A percentile compares a stretch with the other conserved stretches of the same genome.
Evolutionary conservation across 148 eudicot genomes (phyloP).

Genomic region (Amaranthus cruentus): DNA sequence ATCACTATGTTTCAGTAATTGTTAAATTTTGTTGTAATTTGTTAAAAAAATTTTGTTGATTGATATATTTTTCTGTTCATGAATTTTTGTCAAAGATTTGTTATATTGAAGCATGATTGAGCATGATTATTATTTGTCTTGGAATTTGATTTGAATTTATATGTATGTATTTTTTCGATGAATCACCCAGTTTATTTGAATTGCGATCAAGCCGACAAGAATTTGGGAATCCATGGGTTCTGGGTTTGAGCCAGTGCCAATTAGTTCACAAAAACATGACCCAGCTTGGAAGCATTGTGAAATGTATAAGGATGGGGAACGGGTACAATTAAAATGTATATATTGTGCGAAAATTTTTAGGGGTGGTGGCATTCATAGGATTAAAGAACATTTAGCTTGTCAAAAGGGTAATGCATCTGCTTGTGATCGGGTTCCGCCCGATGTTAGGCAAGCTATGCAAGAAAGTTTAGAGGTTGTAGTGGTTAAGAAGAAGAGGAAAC

Average conservation of each 20-base stretch:
- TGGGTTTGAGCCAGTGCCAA: conserved; percentile 57
- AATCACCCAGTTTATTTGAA: conserved; percentile 11
- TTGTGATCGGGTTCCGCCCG: conserved; percentile 20
- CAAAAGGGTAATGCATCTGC: conserved; percentile 39
- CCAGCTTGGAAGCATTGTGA: conserved; percentile 96
- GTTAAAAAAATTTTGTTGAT: not conserved
- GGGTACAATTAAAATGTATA: conserved; percentile 70
- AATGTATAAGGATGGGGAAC: conserved; percentile 72
- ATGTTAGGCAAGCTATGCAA: conserved; percentile 50
- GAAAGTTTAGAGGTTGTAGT: conserved; percentile 61
- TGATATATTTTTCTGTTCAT: not conserved
- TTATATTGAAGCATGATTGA: too few species aligned
- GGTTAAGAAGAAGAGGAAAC: conserved; percentile 68
- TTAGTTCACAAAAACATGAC: conserved; percentile 87
- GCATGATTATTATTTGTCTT: too few species aligned
- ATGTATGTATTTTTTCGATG: not conserved
- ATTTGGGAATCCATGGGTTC: conserved; percentile 39
- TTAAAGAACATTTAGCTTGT: conserved; percentile 84
- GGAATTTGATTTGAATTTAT: not conserved
- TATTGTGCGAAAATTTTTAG: conserved; percentile 84
- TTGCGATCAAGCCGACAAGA: not conserved
- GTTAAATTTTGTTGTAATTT: conserved; percentile 4
- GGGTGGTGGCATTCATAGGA: conserved; percentile 95
- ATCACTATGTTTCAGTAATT: not conserved
- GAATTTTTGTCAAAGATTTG: too few species aligned